Conservation (phyloP, 192 early-diverging fungal species). For the Podila clonocystis region DNA sequence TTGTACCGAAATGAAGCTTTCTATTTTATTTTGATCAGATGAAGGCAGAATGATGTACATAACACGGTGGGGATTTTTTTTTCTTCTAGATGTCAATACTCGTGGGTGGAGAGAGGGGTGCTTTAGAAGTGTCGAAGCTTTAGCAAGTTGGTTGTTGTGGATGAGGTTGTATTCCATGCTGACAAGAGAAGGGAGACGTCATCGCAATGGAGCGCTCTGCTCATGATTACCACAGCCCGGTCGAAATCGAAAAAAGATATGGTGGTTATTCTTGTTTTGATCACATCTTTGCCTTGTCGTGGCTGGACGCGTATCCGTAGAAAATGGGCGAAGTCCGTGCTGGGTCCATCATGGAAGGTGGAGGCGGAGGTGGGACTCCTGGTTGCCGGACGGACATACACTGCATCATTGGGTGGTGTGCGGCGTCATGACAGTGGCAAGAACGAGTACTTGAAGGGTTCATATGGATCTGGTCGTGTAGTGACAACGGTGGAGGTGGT, state of each 20-base stretch:
- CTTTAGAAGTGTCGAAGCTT: no score
- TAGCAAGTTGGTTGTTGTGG: no score
- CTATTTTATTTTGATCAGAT: neutral
- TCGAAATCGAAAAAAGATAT: no score
- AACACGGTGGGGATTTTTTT: neutral
- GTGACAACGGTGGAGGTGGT: neutral
- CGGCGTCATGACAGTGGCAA: neutral
- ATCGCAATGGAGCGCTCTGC: no score
- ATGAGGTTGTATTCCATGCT: no score
- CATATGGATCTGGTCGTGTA: neutral
- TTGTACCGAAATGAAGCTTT: neutral
- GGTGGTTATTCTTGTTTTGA: neutral
- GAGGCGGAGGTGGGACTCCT: neutral
- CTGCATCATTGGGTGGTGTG: no score
- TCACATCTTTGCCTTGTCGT: conserved; percentile 37
- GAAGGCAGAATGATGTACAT: neutral
- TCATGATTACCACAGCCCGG: no score
- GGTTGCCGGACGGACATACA: neutral
- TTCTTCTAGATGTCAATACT: neutral
- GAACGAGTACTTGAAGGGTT: neutral
- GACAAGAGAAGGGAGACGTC: no score
- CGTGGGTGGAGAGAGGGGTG: neutral
- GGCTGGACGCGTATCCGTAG: conserved; percentile 24
- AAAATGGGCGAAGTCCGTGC: conserved; percentile 39
- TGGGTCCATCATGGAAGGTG: conserved; percentile 14